Conservation (phyloP, 768 basidiomycete genomes). For the Pleurotus salmoneostramineus region DNA sequence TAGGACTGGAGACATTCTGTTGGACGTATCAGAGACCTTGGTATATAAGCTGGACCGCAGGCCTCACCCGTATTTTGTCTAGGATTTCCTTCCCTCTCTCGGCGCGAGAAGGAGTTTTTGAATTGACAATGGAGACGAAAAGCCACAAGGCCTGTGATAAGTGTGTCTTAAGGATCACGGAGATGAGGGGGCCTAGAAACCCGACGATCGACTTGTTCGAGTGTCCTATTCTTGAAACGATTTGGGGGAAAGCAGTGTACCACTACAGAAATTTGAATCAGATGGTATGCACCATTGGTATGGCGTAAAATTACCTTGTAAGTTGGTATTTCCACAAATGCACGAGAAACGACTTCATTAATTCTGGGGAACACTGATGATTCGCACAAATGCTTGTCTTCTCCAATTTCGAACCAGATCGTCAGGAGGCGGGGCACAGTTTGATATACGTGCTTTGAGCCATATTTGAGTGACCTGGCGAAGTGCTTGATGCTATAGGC, state of each 20-base stretch:
- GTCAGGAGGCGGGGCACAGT: constrained; percentile 92
- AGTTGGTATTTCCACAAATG: constrained; percentile 59
- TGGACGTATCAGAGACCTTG: not conserved
- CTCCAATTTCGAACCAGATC: constrained; percentile 92
- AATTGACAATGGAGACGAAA: constrained; percentile 85
- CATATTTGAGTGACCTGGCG: constrained; percentile 65
- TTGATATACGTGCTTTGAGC: constrained; percentile 96
- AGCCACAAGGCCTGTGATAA: constrained; percentile 94
- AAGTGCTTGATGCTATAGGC: constrained; percentile 64
- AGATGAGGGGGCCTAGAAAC: constrained; percentile 63
- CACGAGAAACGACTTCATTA: constrained; percentile 48
- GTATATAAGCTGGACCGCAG: not conserved
- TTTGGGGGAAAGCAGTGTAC: constrained; percentile 95
- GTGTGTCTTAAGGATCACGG: constrained; percentile 70
- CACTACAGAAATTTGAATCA: constrained; percentile 49
- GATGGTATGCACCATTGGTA: not conserved
- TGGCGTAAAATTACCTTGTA: constrained; percentile 60
- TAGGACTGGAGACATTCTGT: constrained; percentile 33
- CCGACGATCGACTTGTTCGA: constrained; percentile 54
- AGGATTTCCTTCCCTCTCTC: constrained; percentile 57
- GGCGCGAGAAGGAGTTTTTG: constrained; percentile 61
- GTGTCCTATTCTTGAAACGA: constrained; percentile 91
- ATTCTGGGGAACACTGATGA: constrained; percentile 47
- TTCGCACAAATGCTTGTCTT: constrained; percentile 30
- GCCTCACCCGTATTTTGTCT: constrained; percentile 51